Base-by-base conservation (phyloP, 208 protist genomes). In the Naegleria lovaniensis region DNA sequence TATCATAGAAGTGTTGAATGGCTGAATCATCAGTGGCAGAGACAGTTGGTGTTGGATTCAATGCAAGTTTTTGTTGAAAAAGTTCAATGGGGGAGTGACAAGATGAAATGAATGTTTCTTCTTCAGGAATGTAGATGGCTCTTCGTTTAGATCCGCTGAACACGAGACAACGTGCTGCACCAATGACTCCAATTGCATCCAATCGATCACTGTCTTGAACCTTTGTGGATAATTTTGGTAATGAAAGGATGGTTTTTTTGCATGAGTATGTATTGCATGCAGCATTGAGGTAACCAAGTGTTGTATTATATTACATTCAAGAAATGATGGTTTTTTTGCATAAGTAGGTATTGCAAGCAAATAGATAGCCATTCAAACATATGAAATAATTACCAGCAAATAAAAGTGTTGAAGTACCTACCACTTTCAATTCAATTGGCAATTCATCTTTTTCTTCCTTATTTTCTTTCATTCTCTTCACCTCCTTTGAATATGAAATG, bases 1-100 rank as follows among this genome's bases (percentile, higher is more conserved):
- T 95, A 19, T 95, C 94, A 90, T 96, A 93, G 33, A 95, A 95
- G 85, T 95, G 94, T 38, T 94, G 93, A 19, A 94, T 92, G 0
- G 93, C 89, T n/a, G 94, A 92, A 36, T 36, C 19, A n/a, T 95
- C 86, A 0, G 25, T 39, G 41, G 9, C 43, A 2, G 15, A 52
- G 0, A 52, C 85, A 67, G 55, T 67, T 67, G 52, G 13, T 13
- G 25, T 85, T 41, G 90, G 33, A 75, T 92, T 9, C 55, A 67
- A 22, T 67, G 4, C 55, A 67, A 29, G 22, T 29, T 15, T 15
- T 67, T 15, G 22, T 67, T 67, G 11, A 9, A 79, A 79, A 6
- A 36, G 15, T 51, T 43, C 38, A 33, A 9, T 38, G 33, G 88
- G 51, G 90, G 19, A 29, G 43, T 1, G 1, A 7, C 43, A 48